Evolutionary conservation across 2,329 filamentous ascomycete genomes (phyloP).

Genomic region (Fusarium papillatum): DNA sequence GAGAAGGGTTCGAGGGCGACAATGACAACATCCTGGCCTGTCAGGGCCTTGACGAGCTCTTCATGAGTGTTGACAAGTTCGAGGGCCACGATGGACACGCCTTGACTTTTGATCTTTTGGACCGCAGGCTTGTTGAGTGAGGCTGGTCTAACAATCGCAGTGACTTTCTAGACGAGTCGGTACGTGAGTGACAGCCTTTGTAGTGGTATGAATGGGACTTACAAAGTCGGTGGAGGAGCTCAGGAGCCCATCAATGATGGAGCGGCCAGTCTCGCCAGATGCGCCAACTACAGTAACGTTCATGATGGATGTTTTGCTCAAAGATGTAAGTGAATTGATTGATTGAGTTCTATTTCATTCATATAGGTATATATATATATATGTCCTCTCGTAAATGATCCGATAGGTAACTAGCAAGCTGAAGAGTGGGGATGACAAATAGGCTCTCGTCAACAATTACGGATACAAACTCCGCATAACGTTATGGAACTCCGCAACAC

Average conservation of each 20-base stretch:
- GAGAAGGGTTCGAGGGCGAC: constrained; percentile 6
- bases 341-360: not conserved
- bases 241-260: constrained; percentile 25
- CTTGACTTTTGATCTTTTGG: constrained; percentile 7
- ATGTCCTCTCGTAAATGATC: too few species aligned
- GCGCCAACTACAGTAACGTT: constrained; percentile 37
- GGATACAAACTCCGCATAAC: not conserved
- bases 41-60: constrained; percentile 20
- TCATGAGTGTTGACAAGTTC: constrained; percentile 18
- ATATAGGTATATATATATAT: not conserved
- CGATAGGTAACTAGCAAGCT: too few species aligned
- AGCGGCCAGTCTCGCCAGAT: constrained; percentile 30
- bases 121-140: constrained; percentile 31
- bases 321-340: not conserved
- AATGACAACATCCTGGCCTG: constrained; percentile 30
- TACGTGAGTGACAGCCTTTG: not conserved
- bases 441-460: not conserved
- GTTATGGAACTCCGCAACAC: not conserved
- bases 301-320: constrained; percentile 10
- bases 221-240: constrained; percentile 26
- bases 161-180: constrained; percentile 13
- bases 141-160: constrained; percentile 26
- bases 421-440: not conserved
- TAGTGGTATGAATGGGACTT: not conserved
- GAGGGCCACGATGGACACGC: constrained; percentile 21